Base-by-base conservation (phyloP, 441 rosid genomes). In the Rhodomyrtus psidioides region DNA sequence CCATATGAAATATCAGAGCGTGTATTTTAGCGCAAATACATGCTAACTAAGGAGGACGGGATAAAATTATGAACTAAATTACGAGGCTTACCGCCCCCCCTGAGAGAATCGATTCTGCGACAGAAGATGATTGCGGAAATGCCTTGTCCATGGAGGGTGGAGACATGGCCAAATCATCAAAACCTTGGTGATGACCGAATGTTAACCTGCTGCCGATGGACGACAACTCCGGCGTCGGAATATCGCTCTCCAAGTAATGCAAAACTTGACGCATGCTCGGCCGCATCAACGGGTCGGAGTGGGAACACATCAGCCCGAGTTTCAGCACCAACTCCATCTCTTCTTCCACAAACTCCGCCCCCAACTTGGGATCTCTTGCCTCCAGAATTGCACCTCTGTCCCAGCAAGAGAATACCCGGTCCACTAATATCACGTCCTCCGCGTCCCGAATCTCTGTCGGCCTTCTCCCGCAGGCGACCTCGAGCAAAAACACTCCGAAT, bases 401-500 rank as follows among this genome's bases (percentile, higher is more conserved):
- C 88, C 92, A 92, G 86, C 91, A 93, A 17, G 90, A 91, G 6
- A 83, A 86, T 42, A 93, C 92, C 95, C 94, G 89, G 9, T 92
- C 93, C 28, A 90, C 89, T 83, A 94, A 55, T 82, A 90, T 83
- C 44, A 86, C 82, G 24, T 91, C 89, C 62, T 87, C 91, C 0
- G 57, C 49, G 39, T 53, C 82, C 9, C 86, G 90, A 17, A 85
- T 74, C 75, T 90, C 92, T 28, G 93, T 87, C 2, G 97, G 96
- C 86, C 90, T 94, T 88, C 93, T 92, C 30, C 96, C 96, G 23
- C 94, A 91, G 0, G 92, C 93, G 30, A 95, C 94, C 88, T 94
- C 98, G 5, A 82, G 97, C 91, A 95, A 83, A 21, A 94, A 92
- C 1, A 88, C 91, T 16, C 96, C 98, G 42, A 95, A 62, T 2